phyloP scores from a whole-genome alignment of 139 green algal species.

The Ettlia oleoabundans region DNA sequence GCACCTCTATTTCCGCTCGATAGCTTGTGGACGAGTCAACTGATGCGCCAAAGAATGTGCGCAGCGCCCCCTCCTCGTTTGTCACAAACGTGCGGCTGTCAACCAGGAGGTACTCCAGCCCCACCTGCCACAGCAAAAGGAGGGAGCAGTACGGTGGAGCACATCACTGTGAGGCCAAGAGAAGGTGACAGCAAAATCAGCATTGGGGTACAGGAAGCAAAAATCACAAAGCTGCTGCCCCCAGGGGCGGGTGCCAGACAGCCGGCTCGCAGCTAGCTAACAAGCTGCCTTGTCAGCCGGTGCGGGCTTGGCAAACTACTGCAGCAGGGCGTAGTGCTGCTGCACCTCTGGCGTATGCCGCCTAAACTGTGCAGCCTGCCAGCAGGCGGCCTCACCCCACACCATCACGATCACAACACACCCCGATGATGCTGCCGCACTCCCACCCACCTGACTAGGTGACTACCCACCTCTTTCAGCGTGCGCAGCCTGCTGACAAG shows the following conservation, averaged over 20 bases:
- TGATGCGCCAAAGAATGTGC: conserved; percentile 57
- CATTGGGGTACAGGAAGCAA: too few relatives aligned
- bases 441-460: too few relatives aligned
- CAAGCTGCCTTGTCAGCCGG: too few relatives aligned
- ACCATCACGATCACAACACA: too few relatives aligned
- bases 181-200: too few relatives aligned
- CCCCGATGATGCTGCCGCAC: too few relatives aligned
- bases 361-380: neutral
- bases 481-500: conserved; percentile 56
- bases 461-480: conserved; percentile 73
- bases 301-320: too few relatives aligned
- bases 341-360: too few relatives aligned
- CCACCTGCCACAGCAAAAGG: conserved; percentile 77
- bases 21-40: conserved; percentile 41
- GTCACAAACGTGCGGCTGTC: conserved; percentile 87
- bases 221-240: neutral
- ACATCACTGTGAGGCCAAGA: too few relatives aligned
- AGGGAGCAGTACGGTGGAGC: conserved; percentile 32
- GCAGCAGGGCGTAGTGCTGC: too few relatives aligned
- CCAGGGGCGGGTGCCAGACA: too few relatives aligned
- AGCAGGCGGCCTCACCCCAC: neutral
- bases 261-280: too few relatives aligned
- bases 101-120: conserved; percentile 84
- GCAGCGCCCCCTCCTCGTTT: conserved; percentile 69
- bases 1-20: conserved; percentile 49